Evolutionary conservation across 306 rosid genomes (phyloP), one percentile per base, ranked within the genome.

Genomic region (Casuarina equisetifolia): DNA sequence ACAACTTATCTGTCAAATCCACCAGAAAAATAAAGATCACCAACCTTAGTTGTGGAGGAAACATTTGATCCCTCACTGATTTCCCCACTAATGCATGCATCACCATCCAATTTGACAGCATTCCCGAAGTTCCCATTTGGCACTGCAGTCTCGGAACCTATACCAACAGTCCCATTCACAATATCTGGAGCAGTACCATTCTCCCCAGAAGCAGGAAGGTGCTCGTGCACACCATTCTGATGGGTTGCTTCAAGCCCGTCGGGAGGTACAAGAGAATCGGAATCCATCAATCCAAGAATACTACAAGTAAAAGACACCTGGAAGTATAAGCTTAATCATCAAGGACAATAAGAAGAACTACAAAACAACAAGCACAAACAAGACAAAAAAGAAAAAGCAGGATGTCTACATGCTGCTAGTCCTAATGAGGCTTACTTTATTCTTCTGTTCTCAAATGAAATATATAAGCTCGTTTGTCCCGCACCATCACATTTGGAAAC

Each of bases 201-300:
- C 59, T 76, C 84, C 69, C 73, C 80, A 63, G 70, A 49, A 74
- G 73, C 42, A 50, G 79, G 75, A 40, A 54, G 77, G 71, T 84
- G 82, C 53, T 68, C 88, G 13, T 69, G 83, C 72, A 69, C 85
- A 78, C 91, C 96, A 84, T 92, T 96, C 77, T 85, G 94, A 76
- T 82, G 82, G 63, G 82, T 83, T 69, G 54, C 80, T 82, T 82
- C 83, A 52, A 87, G 85, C 83, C 86, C 88, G 78, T 87, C 86
- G 48, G 57, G 81, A 58, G 82, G 78, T 20, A 82, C 83, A 73
- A 74, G 79, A 77, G 75, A 78, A 74, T 59, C 86, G 1, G 86
- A 82, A 88, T 91, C 98, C 98, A 96, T 93, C 81, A 72, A 80
- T 74, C 86, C 77, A 64, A 70, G 67, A 73, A 77, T 79, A 81